Base-by-base conservation (phyloP, 1,284 basidiomycete genomes). In the Takashimella tepidaria region DNA sequence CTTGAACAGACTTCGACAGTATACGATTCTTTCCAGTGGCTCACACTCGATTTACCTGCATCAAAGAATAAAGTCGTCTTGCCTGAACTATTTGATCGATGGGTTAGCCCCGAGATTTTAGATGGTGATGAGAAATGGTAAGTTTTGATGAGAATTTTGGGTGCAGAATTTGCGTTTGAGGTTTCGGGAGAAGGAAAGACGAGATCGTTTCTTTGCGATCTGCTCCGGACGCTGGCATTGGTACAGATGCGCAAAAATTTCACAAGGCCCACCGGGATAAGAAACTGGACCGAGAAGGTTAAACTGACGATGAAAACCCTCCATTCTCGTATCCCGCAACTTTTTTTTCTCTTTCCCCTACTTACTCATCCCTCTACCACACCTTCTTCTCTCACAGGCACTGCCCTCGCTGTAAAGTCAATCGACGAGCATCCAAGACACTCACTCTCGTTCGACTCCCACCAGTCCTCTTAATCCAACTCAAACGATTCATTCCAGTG, bases 21-120 rank as follows among this genome's bases (percentile, higher is more conserved):
- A 6, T 98, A 96, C 69, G 97, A 98, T 69, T 83, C 89, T 3
- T 98, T 98, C 77, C 97, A 97, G 81, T 95, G 96, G 64, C 81
- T 98, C 52, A 89, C 92, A 31, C 74, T 98, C 52, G 93, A 95
- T 1, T 85, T 98, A 50, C 92, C 95, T 1, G 79, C 81, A 13
- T 78, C 79, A 13, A 77, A 79, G 19, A 79, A 80, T n/a, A 87
- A 84, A 66, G 84, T 89, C 20, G 81, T 86, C 2, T 77, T 98
- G 42, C 80, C 86, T 51, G 82, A 86, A 47, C 95, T 95, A 73
- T 78, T 98, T 57, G 89, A 98, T 66, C 84, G 87, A 3, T 95
- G 98, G 72, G 90, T 97, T 57, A 85, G 86, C 66, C 84, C 88
- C 46, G 95, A 98, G 72, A 82, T 92, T 4, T 81, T 98, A 70